Base-by-base conservation (phyloP, 441 rosid species). In the Raphanus hybrid region DNA sequence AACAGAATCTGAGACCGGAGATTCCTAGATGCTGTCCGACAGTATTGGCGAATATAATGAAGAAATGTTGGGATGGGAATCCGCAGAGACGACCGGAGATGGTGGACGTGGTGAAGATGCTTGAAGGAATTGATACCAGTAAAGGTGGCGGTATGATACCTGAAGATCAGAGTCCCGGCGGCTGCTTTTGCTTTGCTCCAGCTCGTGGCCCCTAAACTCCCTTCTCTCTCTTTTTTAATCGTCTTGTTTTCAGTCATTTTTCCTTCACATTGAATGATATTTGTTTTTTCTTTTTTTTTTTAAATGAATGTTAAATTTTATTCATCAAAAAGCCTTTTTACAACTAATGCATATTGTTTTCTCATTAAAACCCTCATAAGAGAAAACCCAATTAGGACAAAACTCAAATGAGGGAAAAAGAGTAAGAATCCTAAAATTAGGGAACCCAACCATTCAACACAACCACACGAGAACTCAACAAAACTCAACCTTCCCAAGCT, bases 61-160 rank as follows among this genome's bases (percentile, higher is more conserved):
- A 85, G 55, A 88, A 82, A 82, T 92, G 97, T 82, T 94, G 97
- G 98, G 94, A 92, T 63, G 84, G 52, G 26, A 84, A 91, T 71
- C 81, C 95, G 0, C 85, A 86, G 73, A 94, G 84, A 62, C 89
- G 98, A 18, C 98, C 91, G 1, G 98, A 94, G 81, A 94, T 94
- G 98, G 85, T 82, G 0, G 89, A 90, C 14, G 98, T 92, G 41
- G 98, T 92, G 81, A 84, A 20, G 29, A 84, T 92, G 92, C 80
- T 94, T 65, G 95, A 94, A 84, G 89, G 81, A 2, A 71, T 94
- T 37, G 90, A 94, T 83, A 94, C 97, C 1, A 84, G 82, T 83
- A 92, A 86, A 80, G 97, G 97, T 23, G 97, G 97, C 18, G 98
- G 98, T 80, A 94, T 94, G 98, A 94, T 92, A 59, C 92, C 97